Evolutionary conservation across 257 asterid species (phyloP).

Genomic region (Primulina huaijiensis): DNA sequence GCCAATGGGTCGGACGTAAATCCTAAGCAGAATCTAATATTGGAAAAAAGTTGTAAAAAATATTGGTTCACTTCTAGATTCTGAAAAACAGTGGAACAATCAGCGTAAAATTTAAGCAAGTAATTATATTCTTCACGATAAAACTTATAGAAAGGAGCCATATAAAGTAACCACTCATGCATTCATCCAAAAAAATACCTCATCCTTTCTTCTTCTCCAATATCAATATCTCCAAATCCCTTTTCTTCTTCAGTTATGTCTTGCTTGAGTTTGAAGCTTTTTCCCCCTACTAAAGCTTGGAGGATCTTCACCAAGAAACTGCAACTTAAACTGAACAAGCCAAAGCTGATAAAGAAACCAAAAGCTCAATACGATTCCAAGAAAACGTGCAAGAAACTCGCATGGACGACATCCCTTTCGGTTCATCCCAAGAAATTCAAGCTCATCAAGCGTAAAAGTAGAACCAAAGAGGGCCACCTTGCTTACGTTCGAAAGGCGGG

Average conservation of each 20-base stretch:
- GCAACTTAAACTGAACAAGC: conserved; percentile 40
- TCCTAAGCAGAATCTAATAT: conserved; percentile 32
- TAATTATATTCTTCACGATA: conserved; percentile 8
- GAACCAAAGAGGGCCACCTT: conserved; percentile 7
- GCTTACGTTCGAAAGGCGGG: conserved; percentile 16
- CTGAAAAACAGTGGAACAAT: conserved; percentile 9
- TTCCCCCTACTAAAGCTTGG: conserved; percentile 53
- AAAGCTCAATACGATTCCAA: conserved; percentile 1
- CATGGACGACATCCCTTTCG: conserved; percentile 33
- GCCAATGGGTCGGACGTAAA: conserved; percentile 20
- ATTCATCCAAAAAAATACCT: neutral
- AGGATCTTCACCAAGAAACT: conserved; percentile 42
- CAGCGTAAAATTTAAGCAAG: conserved; percentile 41
- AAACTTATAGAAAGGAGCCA: conserved; percentile 6
- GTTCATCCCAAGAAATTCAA: conserved; percentile 50
- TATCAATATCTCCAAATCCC: neutral
- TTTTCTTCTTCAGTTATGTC: conserved; percentile 27
- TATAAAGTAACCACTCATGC: conserved; percentile 25
- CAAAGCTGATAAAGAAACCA: conserved; percentile 32
- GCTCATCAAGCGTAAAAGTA: conserved; percentile 22
- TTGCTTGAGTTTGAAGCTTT: conserved; percentile 42
- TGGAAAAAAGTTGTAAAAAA: conserved; percentile 1
- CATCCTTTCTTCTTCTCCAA: neutral
- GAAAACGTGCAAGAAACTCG: conserved; percentile 31
- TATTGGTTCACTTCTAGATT: conserved; percentile 17